Evolutionary conservation across 371 early-diverging fungal genomes (phyloP).

Genomic region (Rhizopus sp.): DNA sequence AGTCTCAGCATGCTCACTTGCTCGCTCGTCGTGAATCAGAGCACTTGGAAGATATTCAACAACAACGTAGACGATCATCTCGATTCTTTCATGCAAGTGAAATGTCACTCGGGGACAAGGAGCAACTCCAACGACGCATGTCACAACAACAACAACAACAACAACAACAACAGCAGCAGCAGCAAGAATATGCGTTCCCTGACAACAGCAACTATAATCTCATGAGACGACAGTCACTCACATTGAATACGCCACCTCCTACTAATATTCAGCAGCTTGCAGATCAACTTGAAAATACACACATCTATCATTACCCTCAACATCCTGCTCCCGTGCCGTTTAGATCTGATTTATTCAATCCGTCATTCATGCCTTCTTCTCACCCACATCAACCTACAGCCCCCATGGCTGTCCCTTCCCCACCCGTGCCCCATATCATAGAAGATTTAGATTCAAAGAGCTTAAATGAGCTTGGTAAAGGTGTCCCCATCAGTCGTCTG

Average conservation of each 20-base stretch:
- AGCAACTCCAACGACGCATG: constrained; percentile 21
- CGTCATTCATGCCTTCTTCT: constrained; percentile 5
- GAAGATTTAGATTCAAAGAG: constrained; percentile 21
- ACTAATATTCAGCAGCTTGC: constrained; percentile 33
- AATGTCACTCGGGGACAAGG: constrained; percentile 35
- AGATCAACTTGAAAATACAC: constrained; percentile 37
- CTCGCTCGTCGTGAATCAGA: constrained; percentile 35
- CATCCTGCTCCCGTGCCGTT: not conserved
- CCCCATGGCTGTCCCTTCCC: constrained; percentile 8
- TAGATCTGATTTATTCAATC: not conserved
- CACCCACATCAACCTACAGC: constrained; percentile 8
- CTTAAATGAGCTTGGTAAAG: constrained; percentile 51
- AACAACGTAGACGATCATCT: constrained; percentile 28
- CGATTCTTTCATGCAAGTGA: constrained; percentile 19
- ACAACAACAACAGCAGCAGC: constrained; percentile 26
- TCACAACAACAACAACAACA: constrained; percentile 28
- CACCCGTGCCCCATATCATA: not conserved
- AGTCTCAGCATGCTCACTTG: constrained; percentile 32
- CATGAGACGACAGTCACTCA: constrained; percentile 31
- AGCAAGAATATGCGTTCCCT: constrained; percentile 28
- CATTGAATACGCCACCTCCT: constrained; percentile 20
- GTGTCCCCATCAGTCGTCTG: constrained; percentile 51
- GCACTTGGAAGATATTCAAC: constrained; percentile 27
- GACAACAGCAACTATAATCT: constrained; percentile 16
- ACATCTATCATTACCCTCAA: not conserved